Conservation (phyloP, 345 rosid genomes). For the Populus davidiana region DNA sequence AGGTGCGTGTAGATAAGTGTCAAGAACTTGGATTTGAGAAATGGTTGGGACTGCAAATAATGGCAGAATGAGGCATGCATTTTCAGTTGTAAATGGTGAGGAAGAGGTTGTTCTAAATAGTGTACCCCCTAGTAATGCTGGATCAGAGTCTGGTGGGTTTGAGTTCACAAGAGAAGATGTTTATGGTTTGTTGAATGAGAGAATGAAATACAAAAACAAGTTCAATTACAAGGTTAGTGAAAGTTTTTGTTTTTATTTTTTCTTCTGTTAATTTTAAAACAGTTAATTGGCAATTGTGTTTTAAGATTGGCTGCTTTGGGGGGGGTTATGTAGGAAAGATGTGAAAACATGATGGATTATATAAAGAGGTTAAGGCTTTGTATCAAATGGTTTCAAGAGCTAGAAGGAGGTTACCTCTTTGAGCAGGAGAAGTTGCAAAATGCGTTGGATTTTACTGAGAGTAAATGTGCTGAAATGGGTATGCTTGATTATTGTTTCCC, state of each 20-base stretch:
- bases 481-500: constrained; percentile 13
- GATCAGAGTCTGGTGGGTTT: constrained; percentile 45
- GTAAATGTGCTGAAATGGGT: constrained; percentile 81
- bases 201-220: constrained; percentile 39
- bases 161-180: constrained; percentile 49
- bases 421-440: constrained; percentile 77
- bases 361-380: constrained; percentile 89
- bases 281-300: constrained; percentile 4
- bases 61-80: constrained; percentile 32
- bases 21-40: constrained; percentile 15
- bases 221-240: constrained; percentile 77
- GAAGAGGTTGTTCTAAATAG: constrained; percentile 31
- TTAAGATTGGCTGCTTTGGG: constrained; percentile 19
- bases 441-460: constrained; percentile 63
- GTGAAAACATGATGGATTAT: constrained; percentile 91
- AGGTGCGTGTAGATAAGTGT: constrained; percentile 18
- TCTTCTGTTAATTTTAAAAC: not conserved
- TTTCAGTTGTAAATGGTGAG: constrained; percentile 31
- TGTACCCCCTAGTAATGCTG: constrained; percentile 41
- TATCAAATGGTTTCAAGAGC: constrained; percentile 95
- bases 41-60: constrained; percentile 35
- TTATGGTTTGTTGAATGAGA: constrained; percentile 36
- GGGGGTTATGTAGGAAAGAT: constrained; percentile 66
- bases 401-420: constrained; percentile 71
- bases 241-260: not conserved